Evolutionary conservation across 768 basidiomycete species (phyloP), one percentile per base, ranked within the genome.

Genomic region (Leccinum obscurum): DNA sequence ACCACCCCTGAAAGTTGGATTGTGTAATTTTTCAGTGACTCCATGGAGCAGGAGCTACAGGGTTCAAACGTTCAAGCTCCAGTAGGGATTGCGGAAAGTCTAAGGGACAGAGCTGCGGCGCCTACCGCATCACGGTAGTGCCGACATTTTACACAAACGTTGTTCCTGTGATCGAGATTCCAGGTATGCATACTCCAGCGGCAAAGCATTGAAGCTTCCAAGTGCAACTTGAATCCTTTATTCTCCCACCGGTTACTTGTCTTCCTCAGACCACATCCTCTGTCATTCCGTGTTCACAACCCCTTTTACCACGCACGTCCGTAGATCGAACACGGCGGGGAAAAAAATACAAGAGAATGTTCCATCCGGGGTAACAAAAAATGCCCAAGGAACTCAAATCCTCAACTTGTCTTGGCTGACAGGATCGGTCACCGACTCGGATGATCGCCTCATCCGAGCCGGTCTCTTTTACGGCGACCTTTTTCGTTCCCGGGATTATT

Each of bases 231-330:
- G 30, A 30, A 64, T 93, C 90, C 65, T 87, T 44, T 20, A 20
- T 44, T 17, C 9, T 41, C 90, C 51, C 86, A 90, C 9, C 84
- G 88, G 68, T 85, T 85, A 46, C 85, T 89, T 17, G 85, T 91
- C 77, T 73, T 87, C 30, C 83, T 84, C 44, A 77, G 82, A 30
- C 84, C 77, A 83, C 92, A 6, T 95, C 95, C 68, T 94, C 89
- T 4, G 95, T 96, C 86, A 95, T 89, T 20, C 92, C 79, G 71
- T 98, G 95, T 66, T 88, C 88, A 68, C 97, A 98, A 1, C 92
- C 93, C 52, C 81, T 84, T 20, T 20, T 10, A 20, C 85, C 93
- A 98, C 0, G 77, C 65, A 15, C 72, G 71, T 44, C 91, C 79
- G 48, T 85, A 77, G 71, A 98, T 98, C 17, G 1, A 41, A 17